Evolutionary conservation across 2,329 filamentous ascomycete genomes (phyloP), one percentile per base, ranked within the genome.

Genomic region (Phialocephala subalpina): DNA sequence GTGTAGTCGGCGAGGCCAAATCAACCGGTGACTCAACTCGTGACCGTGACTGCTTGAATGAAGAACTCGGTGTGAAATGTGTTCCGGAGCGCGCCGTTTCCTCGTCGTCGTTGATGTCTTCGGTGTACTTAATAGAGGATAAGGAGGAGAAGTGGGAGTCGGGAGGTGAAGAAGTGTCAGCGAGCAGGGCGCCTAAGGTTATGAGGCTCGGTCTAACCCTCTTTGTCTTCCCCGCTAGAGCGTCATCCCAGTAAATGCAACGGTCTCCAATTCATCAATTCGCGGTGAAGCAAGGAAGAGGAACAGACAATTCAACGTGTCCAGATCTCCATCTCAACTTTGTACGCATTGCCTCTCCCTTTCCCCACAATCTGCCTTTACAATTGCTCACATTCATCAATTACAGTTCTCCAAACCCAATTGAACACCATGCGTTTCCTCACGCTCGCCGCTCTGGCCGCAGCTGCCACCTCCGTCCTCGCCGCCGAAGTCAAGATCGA

Each of bases 401-500:
- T 59, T 49, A 60, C 42, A 53, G 49, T 53, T 29, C 12, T 42
- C 40, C 25, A 12, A 45, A 59, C 27, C 58, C 58, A 63, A 65
- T 65, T 58, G 20, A 65, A 55, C 18, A 77, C 59, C 11, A 77
- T 77, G 75, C 75, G 74, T 70, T 73, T 77, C 69, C 65, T 73
- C 62, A 71, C 75, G 40, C 65, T 77, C 49, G 73, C 73, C 45
- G 70, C 70, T 33, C 65, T 77, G 66, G 72, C 70, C 49, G 67
- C 72, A 40, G 69, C 67, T 47, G 70, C 73, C 49, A 69, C 70
- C 42, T 68, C 63, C 33, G 67, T 75, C 45, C 62, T 75, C 20
- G 75, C 75, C 27, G 74, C 69, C 14, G 72, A 83, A 66, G 87
- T 97, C 73, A 87, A 92, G 80, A 92, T 97, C 77, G 89, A 97